Evolutionary conservation across 208 protist species (phyloP), one percentile per base, ranked within the genome.

Genomic region (Crithidia mellificae): DNA sequence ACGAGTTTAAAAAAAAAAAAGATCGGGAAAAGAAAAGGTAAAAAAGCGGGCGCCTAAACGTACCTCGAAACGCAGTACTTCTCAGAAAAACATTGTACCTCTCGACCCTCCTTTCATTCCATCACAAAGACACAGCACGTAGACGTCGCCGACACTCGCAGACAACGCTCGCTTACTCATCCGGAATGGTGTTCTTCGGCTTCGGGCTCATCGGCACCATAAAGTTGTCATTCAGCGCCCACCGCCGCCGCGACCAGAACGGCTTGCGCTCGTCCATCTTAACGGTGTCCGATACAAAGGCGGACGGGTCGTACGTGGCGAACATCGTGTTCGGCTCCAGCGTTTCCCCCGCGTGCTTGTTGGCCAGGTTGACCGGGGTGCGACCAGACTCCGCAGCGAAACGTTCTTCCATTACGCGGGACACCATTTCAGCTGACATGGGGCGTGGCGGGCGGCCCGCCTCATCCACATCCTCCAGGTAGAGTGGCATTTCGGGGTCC

Each of bases 131-230:
- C 34, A n/a, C n/a, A n/a, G n/a, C n/a, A n/a, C n/a, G 47, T 41
- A 41, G 36, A 44, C 7, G 17, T 12, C 14, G 4, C 14, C 46
- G 12, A 38, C 46, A 14, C 43, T 63, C 25, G 9, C 25, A n/a
- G n/a, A n/a, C n/a, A n/a, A n/a, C n/a, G n/a, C 22, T 49, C 0
- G 6, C 17, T 27, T 83, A 95, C 63, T 95, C 90, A 56, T 92
- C 87, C 61, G 83, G 86, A 65, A 95, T 95, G 44, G 90, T 95
- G 72, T 95, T 95, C 78, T 93, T 95, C 34, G 87, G 65, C 74
- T 92, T 90, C 1, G 85, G 85, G 57, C 80, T 89, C 65, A 88
- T 80, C 17, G 87, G 85, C 52, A 95, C 85, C 70, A 95, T 84
- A 52, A 95, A 95, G 41, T 85, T 88, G 61, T 93, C 87, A n/a